These are phyloP conservation scores for Eucalyptus tenuipes DNA, from an alignment of 345 rosid genomes.

Conservation along the genomic window DNA sequence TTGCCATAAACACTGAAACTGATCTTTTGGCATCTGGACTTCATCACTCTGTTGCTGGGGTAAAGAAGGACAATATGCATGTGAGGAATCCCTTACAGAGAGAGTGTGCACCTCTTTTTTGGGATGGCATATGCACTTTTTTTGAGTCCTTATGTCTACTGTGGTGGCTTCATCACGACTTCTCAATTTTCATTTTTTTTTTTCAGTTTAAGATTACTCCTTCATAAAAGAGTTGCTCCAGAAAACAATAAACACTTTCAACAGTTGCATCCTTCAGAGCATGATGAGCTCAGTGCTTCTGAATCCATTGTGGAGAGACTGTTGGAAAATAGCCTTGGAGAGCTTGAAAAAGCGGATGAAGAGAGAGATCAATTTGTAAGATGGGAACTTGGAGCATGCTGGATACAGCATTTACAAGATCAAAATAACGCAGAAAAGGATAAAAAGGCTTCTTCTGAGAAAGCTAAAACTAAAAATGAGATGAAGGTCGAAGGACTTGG, in stretches of 20 bases:
- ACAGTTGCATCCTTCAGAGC: conserved; percentile 29
- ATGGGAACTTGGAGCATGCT: conserved; percentile 99
- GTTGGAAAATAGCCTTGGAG: conserved; percentile 68
- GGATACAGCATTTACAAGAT: conserved; percentile 97
- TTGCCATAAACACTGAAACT: neutral
- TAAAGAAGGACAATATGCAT: neutral
- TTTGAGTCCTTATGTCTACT: neutral
- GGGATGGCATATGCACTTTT: neutral
- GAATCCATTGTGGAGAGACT: conserved; percentile 52
- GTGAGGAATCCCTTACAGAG: neutral
- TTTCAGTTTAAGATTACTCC: conserved; percentile 81
- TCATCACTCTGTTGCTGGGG: neutral
- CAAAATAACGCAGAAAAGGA: conserved; percentile 78
- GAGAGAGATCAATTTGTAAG: conserved; percentile 50
- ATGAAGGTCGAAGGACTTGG: conserved; percentile 98
- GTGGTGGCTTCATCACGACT: neutral
- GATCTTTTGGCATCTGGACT: neutral
- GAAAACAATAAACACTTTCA: conserved; percentile 34
- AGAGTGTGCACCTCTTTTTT: neutral
- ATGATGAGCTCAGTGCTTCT: conserved; percentile 51
- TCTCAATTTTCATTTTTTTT: conserved; percentile 1
- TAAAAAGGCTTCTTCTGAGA: conserved; percentile 55
- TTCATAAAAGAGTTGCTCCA: conserved; percentile 37
- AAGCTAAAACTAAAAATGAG: conserved; percentile 63
- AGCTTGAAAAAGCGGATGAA: conserved; percentile 61